Percentiles rank a stretch among this genome's conserved stretches.
These are phyloP conservation scores for Pythium folliculosum DNA, from an alignment of 352 stramenopile species.

Conservation along the genomic window DNA sequence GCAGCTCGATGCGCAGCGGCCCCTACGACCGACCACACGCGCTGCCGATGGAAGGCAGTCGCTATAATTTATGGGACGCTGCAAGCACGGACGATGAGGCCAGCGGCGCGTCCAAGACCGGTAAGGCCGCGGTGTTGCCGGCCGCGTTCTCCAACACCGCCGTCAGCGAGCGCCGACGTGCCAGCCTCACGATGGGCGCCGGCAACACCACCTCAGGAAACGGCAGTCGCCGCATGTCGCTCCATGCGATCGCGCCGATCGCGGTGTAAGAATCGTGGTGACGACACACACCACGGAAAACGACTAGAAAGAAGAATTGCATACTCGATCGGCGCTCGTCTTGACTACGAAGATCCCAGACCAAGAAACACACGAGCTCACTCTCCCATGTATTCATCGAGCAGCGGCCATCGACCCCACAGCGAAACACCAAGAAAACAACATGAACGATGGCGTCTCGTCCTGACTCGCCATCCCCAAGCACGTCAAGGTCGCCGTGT, in stretches of 20 bases:
- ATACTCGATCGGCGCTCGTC: too few relatives aligned
- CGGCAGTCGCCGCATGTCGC: conserved; percentile 8
- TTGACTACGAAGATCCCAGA: too few relatives aligned
- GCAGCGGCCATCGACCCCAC: too few relatives aligned
- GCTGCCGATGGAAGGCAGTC: conserved; percentile 26
- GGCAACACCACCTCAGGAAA: background rate
- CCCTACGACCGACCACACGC: background rate
- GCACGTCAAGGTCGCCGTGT: too few relatives aligned
- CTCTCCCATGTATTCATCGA: background rate
- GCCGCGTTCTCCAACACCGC: conserved; percentile 17
- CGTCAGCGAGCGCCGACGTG: conserved; percentile 24
- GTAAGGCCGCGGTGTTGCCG: conserved; percentile 1
- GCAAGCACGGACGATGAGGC: background rate
- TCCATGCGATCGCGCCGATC: conserved; percentile 24
- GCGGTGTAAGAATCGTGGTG: too few relatives aligned
- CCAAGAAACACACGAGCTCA: background rate
- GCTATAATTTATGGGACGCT: conserved; percentile 25
- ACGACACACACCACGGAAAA: too few relatives aligned
- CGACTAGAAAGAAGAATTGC: conserved; percentile 4
- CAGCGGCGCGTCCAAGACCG: background rate
- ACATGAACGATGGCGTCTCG: too few relatives aligned
- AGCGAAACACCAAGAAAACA: too few relatives aligned
- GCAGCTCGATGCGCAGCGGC: background rate
- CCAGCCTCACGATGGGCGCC: conserved; percentile 18
- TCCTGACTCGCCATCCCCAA: too few relatives aligned